Evolutionary conservation across 2,329 filamentous ascomycete genomes (phyloP), one percentile per base, ranked within the genome.

Genomic region (Allantophomopsis cytisporea): DNA sequence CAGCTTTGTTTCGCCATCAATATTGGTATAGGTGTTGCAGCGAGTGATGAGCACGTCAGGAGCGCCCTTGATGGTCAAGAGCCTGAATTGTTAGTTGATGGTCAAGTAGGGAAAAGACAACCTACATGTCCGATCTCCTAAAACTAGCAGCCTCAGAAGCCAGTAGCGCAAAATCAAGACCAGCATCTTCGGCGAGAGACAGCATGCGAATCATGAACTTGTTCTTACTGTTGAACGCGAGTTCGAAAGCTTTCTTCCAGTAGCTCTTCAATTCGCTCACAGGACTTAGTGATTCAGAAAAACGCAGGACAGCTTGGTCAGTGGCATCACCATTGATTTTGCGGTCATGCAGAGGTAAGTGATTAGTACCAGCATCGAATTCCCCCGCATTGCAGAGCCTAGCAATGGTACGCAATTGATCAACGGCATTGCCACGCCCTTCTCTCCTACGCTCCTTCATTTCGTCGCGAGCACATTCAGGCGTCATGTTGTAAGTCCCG

Each of bases 221-320:
- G 60, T 86, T 87, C 63, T 84, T 84, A 60, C 79, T 84, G 61
- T 87, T 87, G 57, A 88, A 88, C 0, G 79, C 73, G 20, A 84
- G 63, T 39, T 81, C 75, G 48, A 76, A 86, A 2, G 71, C 68
- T 39, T 71, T 76, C 38, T 69, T 69, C 79, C 80, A 86, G 45
- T 68, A 64, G 11, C 66, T 63, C 7, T 76, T 70, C 4, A 81
- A 60, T 38, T 80, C 69, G 1, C 66, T 58, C 0, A 83, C 73
- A 0, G 72, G 61, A 0, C 71, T 71, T 36, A 87, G 63, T 2
- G 63, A 62, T 54, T 87, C 80, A 0, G 81, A 76, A 41, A 88
- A 80, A 39, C 81, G 70, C 5, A 88, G 64, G 28, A 87, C 69
- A 14, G 83, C 82, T 50, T 81, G 74, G 50, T 88, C 83, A 0